Percentiles rank a stretch among this genome's conserved stretches.
Evolutionary conservation across 108 stramenopile species (phyloP).

Genomic region (Fistulifera pelliculosa): DNA sequence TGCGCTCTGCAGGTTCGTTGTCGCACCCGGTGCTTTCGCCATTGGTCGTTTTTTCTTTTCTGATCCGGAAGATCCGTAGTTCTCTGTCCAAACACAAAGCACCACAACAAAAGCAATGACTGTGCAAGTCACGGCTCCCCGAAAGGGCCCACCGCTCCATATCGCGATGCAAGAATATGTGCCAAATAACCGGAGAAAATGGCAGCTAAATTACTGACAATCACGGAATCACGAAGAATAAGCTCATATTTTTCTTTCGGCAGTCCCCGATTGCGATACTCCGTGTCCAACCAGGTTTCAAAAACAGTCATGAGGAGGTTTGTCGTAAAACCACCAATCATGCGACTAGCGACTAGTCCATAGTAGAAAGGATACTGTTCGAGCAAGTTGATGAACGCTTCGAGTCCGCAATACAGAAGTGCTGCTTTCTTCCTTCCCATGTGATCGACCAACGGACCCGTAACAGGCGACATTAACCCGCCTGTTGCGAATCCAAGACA

Average conservation of each 20-base stretch:
- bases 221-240: slow-evolving; percentile 58
- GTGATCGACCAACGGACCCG: slow-evolving; percentile 69
- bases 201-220: slow-evolving; percentile 75
- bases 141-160: slow-evolving; percentile 75
- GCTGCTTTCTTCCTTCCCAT: slow-evolving; percentile 68
- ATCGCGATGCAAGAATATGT: slow-evolving; percentile 37
- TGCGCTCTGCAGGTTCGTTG: too few relatives aligned
- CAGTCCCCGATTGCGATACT: slow-evolving; percentile 59
- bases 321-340: slow-evolving; percentile 74
- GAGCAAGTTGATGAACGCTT: slow-evolving; percentile 49
- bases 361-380: slow-evolving; percentile 58
- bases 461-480: slow-evolving; percentile 52
- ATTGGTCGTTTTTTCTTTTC: not conserved
- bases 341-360: slow-evolving; percentile 54
- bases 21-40: not conserved
- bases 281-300: slow-evolving; percentile 78
- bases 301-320: slow-evolving; percentile 65
- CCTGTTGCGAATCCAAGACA: slow-evolving; percentile 53
- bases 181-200: slow-evolving; percentile 70
- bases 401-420: slow-evolving; percentile 73
- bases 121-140: slow-evolving; percentile 71
- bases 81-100: slow-evolving; percentile 60
- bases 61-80: slow-evolving; percentile 45
- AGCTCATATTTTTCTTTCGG: slow-evolving; percentile 52
- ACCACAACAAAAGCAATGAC: slow-evolving; percentile 47